phyloP scores from a whole-genome alignment of 257 asterid genomes.

The Nicotiana tabacum region DNA sequence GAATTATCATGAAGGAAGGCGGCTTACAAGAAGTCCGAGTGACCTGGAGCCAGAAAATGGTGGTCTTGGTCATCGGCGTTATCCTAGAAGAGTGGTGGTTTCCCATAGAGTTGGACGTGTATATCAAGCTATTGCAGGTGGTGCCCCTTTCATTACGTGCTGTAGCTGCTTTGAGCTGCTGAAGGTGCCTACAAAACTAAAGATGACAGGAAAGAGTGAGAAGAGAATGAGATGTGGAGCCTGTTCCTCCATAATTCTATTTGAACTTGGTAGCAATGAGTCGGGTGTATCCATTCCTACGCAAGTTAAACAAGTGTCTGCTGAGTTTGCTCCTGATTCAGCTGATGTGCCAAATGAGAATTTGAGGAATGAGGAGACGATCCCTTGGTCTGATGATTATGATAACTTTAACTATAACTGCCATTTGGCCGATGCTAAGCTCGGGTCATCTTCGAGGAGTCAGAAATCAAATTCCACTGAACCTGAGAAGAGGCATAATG shows the following conservation, averaged over 20 bases:
- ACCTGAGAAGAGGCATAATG: slow-evolving; percentile 39
- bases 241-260: slow-evolving; percentile 62
- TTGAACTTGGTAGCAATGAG: slow-evolving; percentile 54
- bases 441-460: slow-evolving; percentile 26
- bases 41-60: slow-evolving; percentile 45
- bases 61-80: slow-evolving; percentile 41
- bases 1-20: slow-evolving; percentile 32
- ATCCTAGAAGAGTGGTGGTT: slow-evolving; percentile 40
- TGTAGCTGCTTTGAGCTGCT: slow-evolving; percentile 75
- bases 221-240: slow-evolving; percentile 77
- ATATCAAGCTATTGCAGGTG: slow-evolving; percentile 68
- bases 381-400: slow-evolving; percentile 32
- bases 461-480: slow-evolving; percentile 39
- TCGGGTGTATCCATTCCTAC: slow-evolving; percentile 41
- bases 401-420: slow-evolving; percentile 31
- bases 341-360: slow-evolving; percentile 49
- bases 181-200: slow-evolving; percentile 50
- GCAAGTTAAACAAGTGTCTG: slow-evolving; percentile 39
- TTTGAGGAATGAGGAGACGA: slow-evolving; percentile 26
- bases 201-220: slow-evolving; percentile 34
- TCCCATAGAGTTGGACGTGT: slow-evolving; percentile 33
- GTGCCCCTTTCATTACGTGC: slow-evolving; percentile 88
- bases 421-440: slow-evolving; percentile 23
- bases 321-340: slow-evolving; percentile 39
- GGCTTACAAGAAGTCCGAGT: slow-evolving; percentile 39